These are phyloP conservation scores for Emericellopsis atlantica DNA, from an alignment of 2,329 filamentous ascomycete genomes.

Conservation along the genomic window DNA sequence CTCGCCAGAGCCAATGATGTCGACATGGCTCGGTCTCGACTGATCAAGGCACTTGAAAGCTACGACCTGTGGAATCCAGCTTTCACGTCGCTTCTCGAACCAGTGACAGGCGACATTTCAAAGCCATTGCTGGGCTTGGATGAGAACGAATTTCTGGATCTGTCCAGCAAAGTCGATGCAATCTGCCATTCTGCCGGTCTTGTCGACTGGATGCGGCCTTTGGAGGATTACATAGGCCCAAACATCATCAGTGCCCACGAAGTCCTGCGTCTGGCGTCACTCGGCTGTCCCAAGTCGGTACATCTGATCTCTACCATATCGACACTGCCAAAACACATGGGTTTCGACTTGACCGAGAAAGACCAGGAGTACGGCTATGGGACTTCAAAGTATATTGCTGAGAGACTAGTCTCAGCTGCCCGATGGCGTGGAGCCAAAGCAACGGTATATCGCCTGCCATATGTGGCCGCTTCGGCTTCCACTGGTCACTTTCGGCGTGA, in stretches of 20 bases:
- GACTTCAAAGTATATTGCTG: constrained; percentile 7
- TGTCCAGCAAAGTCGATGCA: constrained; percentile 3
- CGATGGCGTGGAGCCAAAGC: constrained; percentile 6
- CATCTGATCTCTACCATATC: constrained; percentile 7
- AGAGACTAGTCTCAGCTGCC: constrained; percentile 6
- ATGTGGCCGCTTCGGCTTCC: constrained; percentile 5
- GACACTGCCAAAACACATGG: constrained; percentile 5
- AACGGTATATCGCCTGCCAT: constrained; percentile 4
- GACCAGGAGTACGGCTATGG: constrained; percentile 6
- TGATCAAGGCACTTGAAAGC: constrained; percentile 1
- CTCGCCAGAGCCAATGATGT: constrained; percentile 2
- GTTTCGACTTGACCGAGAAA: constrained; percentile 3
- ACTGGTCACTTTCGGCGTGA: constrained; percentile 7
- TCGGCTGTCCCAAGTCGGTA: constrained; percentile 3
- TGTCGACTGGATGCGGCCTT: constrained; percentile 6
- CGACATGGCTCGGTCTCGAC: constrained; percentile 1
- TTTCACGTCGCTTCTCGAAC: constrained; percentile 1
- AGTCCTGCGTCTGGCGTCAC: constrained; percentile 5
- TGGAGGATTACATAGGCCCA: constrained; percentile 7
- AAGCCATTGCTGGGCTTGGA: constrained; percentile 3
- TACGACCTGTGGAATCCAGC: constrained; percentile 5
- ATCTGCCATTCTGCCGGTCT: constrained; percentile 7
- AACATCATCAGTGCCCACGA: constrained; percentile 7
- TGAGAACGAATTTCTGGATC: constrained; percentile 1
- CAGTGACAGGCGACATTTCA: constrained; percentile 5